Evolutionary conservation across 2,329 filamentous ascomycete species (phyloP).

Genomic region (Colletotrichum paranaense): DNA sequence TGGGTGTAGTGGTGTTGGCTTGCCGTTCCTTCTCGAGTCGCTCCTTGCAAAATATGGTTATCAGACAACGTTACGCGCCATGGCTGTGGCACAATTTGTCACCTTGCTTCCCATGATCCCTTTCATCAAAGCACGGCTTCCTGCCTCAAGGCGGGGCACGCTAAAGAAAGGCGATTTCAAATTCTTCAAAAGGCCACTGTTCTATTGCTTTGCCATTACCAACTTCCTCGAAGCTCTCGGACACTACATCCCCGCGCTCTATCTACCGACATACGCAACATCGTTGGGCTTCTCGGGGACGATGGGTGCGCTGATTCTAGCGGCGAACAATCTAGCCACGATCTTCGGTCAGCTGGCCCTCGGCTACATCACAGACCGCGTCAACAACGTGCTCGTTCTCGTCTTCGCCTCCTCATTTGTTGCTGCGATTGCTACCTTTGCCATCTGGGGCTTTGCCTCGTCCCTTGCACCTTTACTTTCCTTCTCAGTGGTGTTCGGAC

Average conservation of each 20-base stretch:
- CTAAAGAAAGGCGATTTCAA: slow-evolving; percentile 39
- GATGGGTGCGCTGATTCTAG: slow-evolving; percentile 57
- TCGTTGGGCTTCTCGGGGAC: slow-evolving; percentile 50
- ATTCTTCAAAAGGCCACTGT: slow-evolving; percentile 40
- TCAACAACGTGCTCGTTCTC: slow-evolving; percentile 57
- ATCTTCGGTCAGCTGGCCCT: slow-evolving; percentile 58
- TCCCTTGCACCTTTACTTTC: slow-evolving; percentile 55
- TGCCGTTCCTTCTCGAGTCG: slow-evolving; percentile 56
- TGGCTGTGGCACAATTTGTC: slow-evolving; percentile 50
- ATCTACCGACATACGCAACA: slow-evolving; percentile 62
- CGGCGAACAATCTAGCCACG: slow-evolving; percentile 58
- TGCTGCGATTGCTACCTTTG: slow-evolving; percentile 59
- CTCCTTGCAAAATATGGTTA: slow-evolving; percentile 55
- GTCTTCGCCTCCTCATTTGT: slow-evolving; percentile 53
- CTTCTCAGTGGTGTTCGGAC: slow-evolving; percentile 66
- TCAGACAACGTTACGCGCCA: slow-evolving; percentile 51
- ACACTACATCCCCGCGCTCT: slow-evolving; percentile 67
- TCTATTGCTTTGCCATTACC: slow-evolving; percentile 54
- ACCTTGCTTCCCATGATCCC: slow-evolving; percentile 52
- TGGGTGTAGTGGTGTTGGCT: slow-evolving; percentile 59
- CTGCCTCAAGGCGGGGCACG: slow-evolving; percentile 46
- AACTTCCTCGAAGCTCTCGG: slow-evolving; percentile 64
- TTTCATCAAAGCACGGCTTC: slow-evolving; percentile 53
- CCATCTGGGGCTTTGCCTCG: slow-evolving; percentile 65
- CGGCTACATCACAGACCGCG: slow-evolving; percentile 57